phyloP scores from a whole-genome alignment of 2,329 filamentous ascomycete species.

The Paracorniculantispora psalliotae region DNA sequence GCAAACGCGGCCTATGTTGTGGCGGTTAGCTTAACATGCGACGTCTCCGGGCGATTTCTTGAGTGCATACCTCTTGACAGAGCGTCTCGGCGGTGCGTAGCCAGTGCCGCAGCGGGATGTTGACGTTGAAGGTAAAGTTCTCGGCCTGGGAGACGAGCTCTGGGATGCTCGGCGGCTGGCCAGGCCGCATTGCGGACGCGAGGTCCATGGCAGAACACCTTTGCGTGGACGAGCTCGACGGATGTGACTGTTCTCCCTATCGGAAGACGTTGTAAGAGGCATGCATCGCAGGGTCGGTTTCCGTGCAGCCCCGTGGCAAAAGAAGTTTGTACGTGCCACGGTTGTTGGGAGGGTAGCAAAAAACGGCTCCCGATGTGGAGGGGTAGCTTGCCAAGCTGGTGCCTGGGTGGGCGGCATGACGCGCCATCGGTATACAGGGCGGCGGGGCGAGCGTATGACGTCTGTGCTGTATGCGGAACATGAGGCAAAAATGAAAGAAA shows the following conservation, averaged over 20 bases:
- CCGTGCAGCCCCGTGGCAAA: neutral
- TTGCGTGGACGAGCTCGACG: neutral
- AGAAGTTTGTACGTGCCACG: neutral
- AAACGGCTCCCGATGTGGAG: constrained; percentile 8
- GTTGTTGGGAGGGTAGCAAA: too few relatives aligned
- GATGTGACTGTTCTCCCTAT: constrained; percentile 6
- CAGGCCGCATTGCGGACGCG: constrained; percentile 28
- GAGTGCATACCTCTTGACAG: constrained; percentile 64
- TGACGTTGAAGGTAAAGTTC: constrained; percentile 74
- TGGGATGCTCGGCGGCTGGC: constrained; percentile 61
- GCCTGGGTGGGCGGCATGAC: constrained; percentile 6
- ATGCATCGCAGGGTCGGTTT: neutral
- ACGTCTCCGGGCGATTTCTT: neutral
- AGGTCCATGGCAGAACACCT: constrained; percentile 22
- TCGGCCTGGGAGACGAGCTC: constrained; percentile 73
- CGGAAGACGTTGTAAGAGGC: neutral
- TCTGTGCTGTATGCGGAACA: too few relatives aligned
- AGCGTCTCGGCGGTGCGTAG: constrained; percentile 74
- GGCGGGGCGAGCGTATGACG: neutral
- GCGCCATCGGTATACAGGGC: constrained; percentile 5
- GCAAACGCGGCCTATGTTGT: constrained; percentile 72
- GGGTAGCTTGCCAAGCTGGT: constrained; percentile 11
- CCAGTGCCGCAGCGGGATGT: constrained; percentile 76
- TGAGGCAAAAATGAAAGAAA: too few relatives aligned
- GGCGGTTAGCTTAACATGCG: constrained; percentile 17